Evolutionary conservation across 1,139 yeast genomes (phyloP).

Genomic region (Kodamaea anthophila): DNA sequence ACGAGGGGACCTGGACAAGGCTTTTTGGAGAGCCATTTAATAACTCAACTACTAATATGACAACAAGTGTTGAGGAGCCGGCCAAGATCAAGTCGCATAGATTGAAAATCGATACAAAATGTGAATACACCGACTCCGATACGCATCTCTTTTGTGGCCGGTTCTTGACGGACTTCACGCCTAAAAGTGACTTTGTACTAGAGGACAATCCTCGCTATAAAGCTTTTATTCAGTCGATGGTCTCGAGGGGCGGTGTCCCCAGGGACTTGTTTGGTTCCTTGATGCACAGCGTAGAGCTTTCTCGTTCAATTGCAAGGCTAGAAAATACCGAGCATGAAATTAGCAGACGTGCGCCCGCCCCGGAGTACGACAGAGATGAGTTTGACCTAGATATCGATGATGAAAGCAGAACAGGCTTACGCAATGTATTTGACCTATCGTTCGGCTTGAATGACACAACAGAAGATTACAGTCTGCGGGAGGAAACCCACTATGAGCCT

Average conservation of each 20-base stretch:
- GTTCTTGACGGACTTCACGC: not conserved
- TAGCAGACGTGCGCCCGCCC: conserved; percentile 2
- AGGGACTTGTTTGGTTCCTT: conserved; percentile 3
- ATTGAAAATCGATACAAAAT: not conserved
- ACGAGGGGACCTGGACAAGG: too few species aligned
- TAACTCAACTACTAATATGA: conserved; percentile 6
- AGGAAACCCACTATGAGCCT: not conserved
- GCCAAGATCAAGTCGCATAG: not conserved
- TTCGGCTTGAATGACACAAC: too few species aligned
- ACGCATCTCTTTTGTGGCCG: not conserved
- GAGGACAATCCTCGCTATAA: not conserved
- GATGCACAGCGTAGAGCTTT: conserved; percentile 5
- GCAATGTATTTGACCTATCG: conserved; percentile 10
- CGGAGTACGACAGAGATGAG: conserved; percentile 2
- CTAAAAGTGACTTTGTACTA: not conserved
- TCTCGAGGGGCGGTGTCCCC: not conserved
- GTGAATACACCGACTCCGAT: not conserved
- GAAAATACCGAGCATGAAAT: conserved; percentile 9
- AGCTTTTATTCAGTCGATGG: not conserved
- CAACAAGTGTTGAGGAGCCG: not conserved
- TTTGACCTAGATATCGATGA: conserved; percentile 2
- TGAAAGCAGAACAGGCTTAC: conserved; percentile 1
- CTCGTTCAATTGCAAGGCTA: conserved; percentile 6
- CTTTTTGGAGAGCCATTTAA: too few species aligned
- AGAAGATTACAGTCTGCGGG: not conserved